phyloP scores from a whole-genome alignment of 176 grass and related monocot species.

The Tillandsia fasciculata region DNA sequence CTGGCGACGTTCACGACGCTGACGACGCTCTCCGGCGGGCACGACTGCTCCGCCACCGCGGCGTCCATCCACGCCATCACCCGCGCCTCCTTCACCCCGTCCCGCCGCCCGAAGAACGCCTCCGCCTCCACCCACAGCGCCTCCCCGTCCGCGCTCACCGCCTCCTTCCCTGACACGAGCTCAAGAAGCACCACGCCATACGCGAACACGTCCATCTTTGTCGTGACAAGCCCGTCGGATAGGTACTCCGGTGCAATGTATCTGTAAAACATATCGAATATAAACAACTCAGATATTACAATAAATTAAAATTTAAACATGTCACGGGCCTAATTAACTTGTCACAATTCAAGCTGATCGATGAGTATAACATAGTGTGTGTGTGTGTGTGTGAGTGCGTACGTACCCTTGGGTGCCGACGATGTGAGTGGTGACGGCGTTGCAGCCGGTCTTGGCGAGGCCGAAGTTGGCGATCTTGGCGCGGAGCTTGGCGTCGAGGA shows the following conservation, averaged over 20 bases:
- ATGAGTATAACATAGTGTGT: no score
- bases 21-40: conserved; percentile 52
- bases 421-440: conserved; percentile 95
- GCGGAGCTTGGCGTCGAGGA: conserved; percentile 57
- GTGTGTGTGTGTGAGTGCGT: no score
- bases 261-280: no score
- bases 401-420: conserved; percentile 57
- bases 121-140: conserved; percentile 66
- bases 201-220: conserved; percentile 95
- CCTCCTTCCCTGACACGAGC: conserved; percentile 67
- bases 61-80: conserved; percentile 69
- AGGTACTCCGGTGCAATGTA: conserved; percentile 95
- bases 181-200: conserved; percentile 88
- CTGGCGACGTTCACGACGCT: conserved; percentile 53
- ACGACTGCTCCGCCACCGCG: conserved; percentile 52
- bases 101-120: conserved; percentile 33
- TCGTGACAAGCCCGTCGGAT: conserved; percentile 75
- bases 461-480: conserved; percentile 99
- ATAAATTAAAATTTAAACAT: neutral
- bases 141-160: conserved; percentile 36
- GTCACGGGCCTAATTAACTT: neutral
- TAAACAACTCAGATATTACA: no score
- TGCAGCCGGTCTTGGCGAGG: conserved; percentile 85
- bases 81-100: conserved; percentile 28
- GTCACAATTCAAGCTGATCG: no score